phyloP scores from a whole-genome alignment of 805 yeast species.

The Candida tibetensis region DNA sequence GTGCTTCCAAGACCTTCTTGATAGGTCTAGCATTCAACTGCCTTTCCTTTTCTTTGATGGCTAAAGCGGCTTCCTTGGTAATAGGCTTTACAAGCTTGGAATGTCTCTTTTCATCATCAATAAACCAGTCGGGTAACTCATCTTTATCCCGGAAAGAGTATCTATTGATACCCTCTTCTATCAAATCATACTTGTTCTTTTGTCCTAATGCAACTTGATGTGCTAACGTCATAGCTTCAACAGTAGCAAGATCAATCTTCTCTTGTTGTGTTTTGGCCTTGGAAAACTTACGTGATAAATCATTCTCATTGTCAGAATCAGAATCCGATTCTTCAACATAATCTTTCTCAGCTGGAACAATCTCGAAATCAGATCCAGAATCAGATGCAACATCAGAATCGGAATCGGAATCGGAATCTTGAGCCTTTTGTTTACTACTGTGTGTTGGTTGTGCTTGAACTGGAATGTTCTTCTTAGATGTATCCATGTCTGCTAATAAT shows the following conservation, averaged over 20 bases:
- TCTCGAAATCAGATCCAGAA: constrained; percentile 42
- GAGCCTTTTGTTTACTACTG: neutral
- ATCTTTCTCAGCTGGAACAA: constrained; percentile 29
- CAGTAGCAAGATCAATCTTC: constrained; percentile 82
- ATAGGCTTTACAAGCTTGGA: constrained; percentile 86
- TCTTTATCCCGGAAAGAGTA: constrained; percentile 90
- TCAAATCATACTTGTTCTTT: constrained; percentile 74
- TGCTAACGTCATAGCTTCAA: constrained; percentile 96
- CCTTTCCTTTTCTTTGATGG: constrained; percentile 42
- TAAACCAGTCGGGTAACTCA: constrained; percentile 94
- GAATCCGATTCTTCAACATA: constrained; percentile 31
- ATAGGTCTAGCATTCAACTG: constrained; percentile 94
- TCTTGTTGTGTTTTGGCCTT: constrained; percentile 49
- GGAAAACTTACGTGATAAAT: constrained; percentile 36
- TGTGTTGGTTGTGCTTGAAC: constrained; percentile 13
- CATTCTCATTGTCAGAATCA: constrained; percentile 54
- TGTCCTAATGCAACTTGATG: constrained; percentile 93
- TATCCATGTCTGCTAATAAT: constrained; percentile 42
- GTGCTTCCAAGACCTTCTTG: constrained; percentile 97
- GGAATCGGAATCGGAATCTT: neutral
- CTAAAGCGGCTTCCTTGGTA: constrained; percentile 73
- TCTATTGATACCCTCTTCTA: constrained; percentile 91
- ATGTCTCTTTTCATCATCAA: constrained; percentile 88
- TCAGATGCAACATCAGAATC: neutral
- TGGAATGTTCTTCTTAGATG: constrained; percentile 15